Conservation (phyloP, 768 basidiomycete species). For the Hygrophorus pudorinus region DNA sequence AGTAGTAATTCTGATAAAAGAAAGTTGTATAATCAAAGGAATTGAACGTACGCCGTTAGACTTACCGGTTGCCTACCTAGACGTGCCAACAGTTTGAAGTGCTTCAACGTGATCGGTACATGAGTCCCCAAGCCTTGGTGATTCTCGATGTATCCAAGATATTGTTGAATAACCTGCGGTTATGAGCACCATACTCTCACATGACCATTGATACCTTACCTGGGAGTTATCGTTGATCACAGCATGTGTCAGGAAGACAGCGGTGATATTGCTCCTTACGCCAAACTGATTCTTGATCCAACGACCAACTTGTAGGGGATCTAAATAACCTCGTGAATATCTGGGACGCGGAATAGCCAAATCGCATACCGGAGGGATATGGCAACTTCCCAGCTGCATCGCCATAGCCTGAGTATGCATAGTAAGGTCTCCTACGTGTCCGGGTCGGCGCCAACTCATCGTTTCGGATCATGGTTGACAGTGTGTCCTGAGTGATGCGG, state of each 20-base stretch:
- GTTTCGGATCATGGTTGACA: constrained; percentile 63
- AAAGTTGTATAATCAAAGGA: neutral
- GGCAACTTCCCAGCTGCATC: constrained; percentile 41
- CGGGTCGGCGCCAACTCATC: constrained; percentile 57
- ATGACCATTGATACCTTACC: constrained; percentile 18
- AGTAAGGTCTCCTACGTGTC: constrained; percentile 46
- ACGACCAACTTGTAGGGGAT: constrained; percentile 44
- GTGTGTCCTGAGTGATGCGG: constrained; percentile 60
- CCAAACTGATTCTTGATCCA: constrained; percentile 56
- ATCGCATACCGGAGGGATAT: constrained; percentile 45
- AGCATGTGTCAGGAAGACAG: constrained; percentile 65
- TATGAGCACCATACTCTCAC: neutral
- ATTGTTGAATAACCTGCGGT: constrained; percentile 37
- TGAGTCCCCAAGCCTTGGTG: constrained; percentile 19
- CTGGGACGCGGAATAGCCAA: neutral
- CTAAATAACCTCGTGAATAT: constrained; percentile 21
- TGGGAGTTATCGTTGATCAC: constrained; percentile 53
- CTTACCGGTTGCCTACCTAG: constrained; percentile 54
- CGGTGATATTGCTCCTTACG: constrained; percentile 43
- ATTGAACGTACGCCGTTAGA: neutral
- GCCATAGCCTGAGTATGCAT: constrained; percentile 24
- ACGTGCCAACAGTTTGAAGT: constrained; percentile 65
- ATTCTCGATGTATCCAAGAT: constrained; percentile 23
- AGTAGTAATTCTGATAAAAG: constrained; percentile 33
- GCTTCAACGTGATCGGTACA: constrained; percentile 67